Evolutionary conservation across 441 rosid species (phyloP).

Genomic region (Flueggea neowawraea): DNA sequence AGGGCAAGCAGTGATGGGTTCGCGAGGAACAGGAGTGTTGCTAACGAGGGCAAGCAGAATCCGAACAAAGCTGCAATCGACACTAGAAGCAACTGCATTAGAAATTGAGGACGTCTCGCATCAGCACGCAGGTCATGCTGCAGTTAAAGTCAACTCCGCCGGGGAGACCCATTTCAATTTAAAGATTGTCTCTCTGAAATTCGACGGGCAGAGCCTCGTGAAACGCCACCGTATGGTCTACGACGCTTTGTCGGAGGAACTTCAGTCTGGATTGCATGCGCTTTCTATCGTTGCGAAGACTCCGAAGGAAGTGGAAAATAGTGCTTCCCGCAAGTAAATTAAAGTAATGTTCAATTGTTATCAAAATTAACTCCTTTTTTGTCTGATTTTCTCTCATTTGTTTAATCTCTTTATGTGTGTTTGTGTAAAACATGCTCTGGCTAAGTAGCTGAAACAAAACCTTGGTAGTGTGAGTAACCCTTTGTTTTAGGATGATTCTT

Average conservation of each 20-base stretch:
- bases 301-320: constrained; percentile 32
- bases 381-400: too few species aligned
- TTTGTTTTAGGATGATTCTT: too few species aligned
- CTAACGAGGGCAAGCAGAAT: constrained; percentile 39
- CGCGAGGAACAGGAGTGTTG: constrained; percentile 21
- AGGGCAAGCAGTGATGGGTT: constrained; percentile 10
- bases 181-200: constrained; percentile 54
- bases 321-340: too few species aligned
- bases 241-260: constrained; percentile 55
- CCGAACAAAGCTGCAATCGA: constrained; percentile 37
- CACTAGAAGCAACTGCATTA: constrained; percentile 39
- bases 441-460: too few species aligned
- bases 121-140: constrained; percentile 72
- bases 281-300: constrained; percentile 80
- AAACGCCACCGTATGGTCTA: constrained; percentile 70
- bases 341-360: too few species aligned
- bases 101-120: constrained; percentile 62
- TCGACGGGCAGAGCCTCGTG: constrained; percentile 55
- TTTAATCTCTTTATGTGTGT: too few species aligned
- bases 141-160: constrained; percentile 33
- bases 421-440: too few species aligned
- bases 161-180: constrained; percentile 76
- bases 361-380: too few species aligned
- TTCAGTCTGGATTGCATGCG: constrained; percentile 64
- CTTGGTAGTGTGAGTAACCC: too few species aligned